These are phyloP conservation scores for Globisporangium polare DNA, from an alignment of 352 stramenopile species.

Conservation along the genomic window DNA sequence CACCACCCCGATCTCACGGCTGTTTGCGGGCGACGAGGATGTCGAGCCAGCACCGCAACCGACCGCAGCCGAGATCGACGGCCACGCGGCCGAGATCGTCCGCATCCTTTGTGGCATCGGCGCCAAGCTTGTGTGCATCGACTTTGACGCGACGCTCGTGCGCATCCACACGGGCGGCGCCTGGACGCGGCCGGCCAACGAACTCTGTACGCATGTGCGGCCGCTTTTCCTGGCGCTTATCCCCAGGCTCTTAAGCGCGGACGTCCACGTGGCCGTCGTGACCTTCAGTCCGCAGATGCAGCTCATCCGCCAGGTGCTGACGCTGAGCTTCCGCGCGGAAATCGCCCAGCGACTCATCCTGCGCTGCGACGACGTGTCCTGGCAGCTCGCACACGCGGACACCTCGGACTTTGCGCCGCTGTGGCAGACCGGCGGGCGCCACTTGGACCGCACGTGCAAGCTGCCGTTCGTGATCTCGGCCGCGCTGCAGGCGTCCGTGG, in stretches of 20 bases:
- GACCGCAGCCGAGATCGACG: background rate
- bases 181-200: conserved; percentile 40
- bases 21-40: conserved; percentile 3
- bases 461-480: conserved; percentile 74
- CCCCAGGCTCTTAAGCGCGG: conserved; percentile 33
- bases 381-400: conserved; percentile 46
- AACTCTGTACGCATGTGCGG: conserved; percentile 48
- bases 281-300: conserved; percentile 74
- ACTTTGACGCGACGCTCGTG: conserved; percentile 84
- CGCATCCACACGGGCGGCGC: conserved; percentile 64
- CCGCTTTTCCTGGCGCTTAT: conserved; percentile 60
- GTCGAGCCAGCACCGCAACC: background rate
- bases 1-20: conserved; percentile 1
- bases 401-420: conserved; percentile 43
- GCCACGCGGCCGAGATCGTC: conserved; percentile 32
- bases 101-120: conserved; percentile 30
- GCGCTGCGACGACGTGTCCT: conserved; percentile 57
- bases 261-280: conserved; percentile 66
- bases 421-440: conserved; percentile 47
- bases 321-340: conserved; percentile 37
- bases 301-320: conserved; percentile 62
- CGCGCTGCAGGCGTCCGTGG: conserved; percentile 35
- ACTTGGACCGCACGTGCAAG: conserved; percentile 69
- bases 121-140: conserved; percentile 73
- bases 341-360: conserved; percentile 47